Evolutionary conservation across 2,329 filamentous ascomycete genomes (phyloP), one percentile per base, ranked within the genome.

Genomic region (Cadophora luteo-olivacea): DNA sequence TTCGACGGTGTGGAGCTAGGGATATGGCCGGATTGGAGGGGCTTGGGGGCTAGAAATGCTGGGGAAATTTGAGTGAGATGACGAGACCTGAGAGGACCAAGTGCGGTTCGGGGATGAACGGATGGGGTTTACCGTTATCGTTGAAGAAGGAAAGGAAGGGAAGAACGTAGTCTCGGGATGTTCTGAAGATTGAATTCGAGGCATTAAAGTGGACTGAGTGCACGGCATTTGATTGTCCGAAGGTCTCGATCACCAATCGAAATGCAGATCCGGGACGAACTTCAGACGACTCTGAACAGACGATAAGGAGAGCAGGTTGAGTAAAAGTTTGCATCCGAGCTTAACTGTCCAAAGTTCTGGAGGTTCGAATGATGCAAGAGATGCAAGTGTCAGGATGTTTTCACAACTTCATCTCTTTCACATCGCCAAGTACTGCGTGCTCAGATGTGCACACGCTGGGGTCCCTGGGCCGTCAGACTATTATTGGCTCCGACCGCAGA

Each of bases 401-500:
- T 49, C 22, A 22, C 45, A 49, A 49, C 45, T 49, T 55, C 52
- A 38, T 38, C 55, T 38, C 33, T 36, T 38, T 33, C 19, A 29
- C 25, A 33, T 33, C 29, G 52, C 25, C 16, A 58, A 38, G 55
- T 29, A 25, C 5, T 60, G 57, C 36, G 33, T 38, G 22, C 11
- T 58, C 32, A 58, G 33, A 58, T 38, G 55, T 38, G 33, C 55
- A 58, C 8, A 22, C 2, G 16, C 55, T 36, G n/a, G 33, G 55
- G 33, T 24, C 22, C 57, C 57, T 60, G 36, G 57, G n/a, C 22
- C 22, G 33, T 45, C 36, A 60, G 36, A 41, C 36, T 60, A 41
- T 60, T 41, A 41, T 60, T 60, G 57, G 57, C 57, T 29, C 57
- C 33, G 36, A 60, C 57, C 57, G 22, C 36, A 25, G 36, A 60